Conservation (phyloP, 257 asterid genomes). For the Euphrasia confusa region DNA sequence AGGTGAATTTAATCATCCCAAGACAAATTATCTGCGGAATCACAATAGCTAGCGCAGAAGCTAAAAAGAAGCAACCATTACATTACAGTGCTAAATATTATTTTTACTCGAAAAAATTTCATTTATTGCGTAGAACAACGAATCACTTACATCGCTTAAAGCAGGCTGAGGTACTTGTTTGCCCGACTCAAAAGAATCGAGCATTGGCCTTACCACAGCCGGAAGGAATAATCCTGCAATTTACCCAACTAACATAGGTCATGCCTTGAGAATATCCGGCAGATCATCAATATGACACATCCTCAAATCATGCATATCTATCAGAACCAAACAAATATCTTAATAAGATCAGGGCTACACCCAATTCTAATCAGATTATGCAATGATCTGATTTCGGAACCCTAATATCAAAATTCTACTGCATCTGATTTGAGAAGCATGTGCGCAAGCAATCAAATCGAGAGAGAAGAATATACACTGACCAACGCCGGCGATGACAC, state of each 20-base stretch:
- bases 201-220: slow-evolving; percentile 91
- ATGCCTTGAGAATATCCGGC: slow-evolving; percentile 10
- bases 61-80: background rate
- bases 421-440: background rate
- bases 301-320: background rate
- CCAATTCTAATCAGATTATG: background rate
- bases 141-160: slow-evolving; percentile 63
- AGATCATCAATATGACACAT: background rate
- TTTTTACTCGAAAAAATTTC: background rate
- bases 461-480: slow-evolving; percentile 16
- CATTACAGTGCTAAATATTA: background rate
- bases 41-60: slow-evolving; percentile 1
- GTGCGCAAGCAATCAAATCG: slow-evolving; percentile 8
- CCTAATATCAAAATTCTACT: background rate
- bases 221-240: slow-evolving; percentile 89
- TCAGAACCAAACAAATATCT: background rate
- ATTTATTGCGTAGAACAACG: background rate
- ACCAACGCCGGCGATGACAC: slow-evolving; percentile 88
- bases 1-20: background rate
- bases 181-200: slow-evolving; percentile 75
- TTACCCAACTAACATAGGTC: slow-evolving; percentile 10
- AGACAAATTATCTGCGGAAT: background rate
- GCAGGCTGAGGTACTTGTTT: slow-evolving; percentile 72
- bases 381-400: background rate
- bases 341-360: background rate